Conservation (phyloP, 352 stramenopile species). For the Pythium monospermum region DNA sequence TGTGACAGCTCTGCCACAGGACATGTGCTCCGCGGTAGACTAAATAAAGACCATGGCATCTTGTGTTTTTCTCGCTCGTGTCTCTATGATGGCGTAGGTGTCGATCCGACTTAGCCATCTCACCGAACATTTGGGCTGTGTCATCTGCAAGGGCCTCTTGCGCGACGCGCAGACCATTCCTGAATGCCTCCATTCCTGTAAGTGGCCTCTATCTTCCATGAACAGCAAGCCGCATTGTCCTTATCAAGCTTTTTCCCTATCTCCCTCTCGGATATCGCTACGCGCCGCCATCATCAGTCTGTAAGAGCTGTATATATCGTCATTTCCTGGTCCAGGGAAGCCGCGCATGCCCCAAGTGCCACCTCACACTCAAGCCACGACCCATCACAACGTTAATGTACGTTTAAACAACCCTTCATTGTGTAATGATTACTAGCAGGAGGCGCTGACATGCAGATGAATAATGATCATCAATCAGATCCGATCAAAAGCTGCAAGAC, state of each 20-base stretch:
- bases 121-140: conserved; percentile 60
- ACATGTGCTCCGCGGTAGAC: neutral
- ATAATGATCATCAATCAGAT: conserved; percentile 22
- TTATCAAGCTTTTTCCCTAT: no score
- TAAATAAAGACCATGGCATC: neutral
- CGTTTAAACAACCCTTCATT: neutral
- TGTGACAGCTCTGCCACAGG: neutral
- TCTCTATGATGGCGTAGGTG: conserved; percentile 29
- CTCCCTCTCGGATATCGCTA: no score
- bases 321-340: conserved; percentile 65
- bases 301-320: conserved; percentile 82
- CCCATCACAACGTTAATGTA: conserved; percentile 65
- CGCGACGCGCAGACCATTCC: conserved; percentile 76
- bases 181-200: conserved; percentile 81
- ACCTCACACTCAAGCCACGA: conserved; percentile 43
- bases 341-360: conserved; percentile 54
- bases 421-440: neutral
- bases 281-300: conserved; percentile 37
- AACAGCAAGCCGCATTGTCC: no score
- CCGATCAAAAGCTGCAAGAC: conserved; percentile 67
- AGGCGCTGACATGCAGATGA: neutral
- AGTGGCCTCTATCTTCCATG: conserved; percentile 7
- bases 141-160: conserved; percentile 60
- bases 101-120: conserved; percentile 44
- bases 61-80: neutral